Conservation (phyloP, 2,329 filamentous ascomycete genomes). For the Nigrospora sphaerica region DNA sequence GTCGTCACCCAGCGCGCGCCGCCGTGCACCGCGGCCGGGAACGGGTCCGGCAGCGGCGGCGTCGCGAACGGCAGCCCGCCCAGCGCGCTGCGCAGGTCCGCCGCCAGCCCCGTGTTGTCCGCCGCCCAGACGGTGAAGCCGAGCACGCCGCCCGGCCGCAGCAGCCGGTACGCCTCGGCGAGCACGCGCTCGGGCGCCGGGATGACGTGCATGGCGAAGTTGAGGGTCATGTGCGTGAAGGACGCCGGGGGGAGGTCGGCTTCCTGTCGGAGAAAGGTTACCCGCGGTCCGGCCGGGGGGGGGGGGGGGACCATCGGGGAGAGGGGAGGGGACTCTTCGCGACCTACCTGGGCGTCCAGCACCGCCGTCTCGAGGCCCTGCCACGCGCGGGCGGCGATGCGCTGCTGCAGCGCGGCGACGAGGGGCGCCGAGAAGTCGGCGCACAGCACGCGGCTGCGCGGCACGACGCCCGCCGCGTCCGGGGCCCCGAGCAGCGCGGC, state of each 20-base stretch:
- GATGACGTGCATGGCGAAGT: constrained; percentile 1
- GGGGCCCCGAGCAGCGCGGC: not conserved
- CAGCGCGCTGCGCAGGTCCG: not conserved
- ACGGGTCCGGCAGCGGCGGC: not conserved
- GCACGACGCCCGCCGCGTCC: not conserved
- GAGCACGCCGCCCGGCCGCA: not conserved
- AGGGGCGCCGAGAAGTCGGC: not conserved
- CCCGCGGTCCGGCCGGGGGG: not conserved
- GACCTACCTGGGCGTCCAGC: not conserved
- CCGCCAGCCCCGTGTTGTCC: not conserved
- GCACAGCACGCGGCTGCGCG: not conserved
- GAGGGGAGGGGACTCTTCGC: not conserved
- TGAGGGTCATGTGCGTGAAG: not conserved
- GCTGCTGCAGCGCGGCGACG: not conserved
- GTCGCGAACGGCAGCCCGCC: not conserved
- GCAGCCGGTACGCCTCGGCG: not conserved
- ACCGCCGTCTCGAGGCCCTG: not conserved
- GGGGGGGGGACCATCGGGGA: not conserved
- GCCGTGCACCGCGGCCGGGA: not conserved
- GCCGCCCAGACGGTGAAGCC: not conserved
- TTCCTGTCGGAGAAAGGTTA: not conserved
- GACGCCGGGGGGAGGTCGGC: not conserved
- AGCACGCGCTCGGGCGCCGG: not conserved
- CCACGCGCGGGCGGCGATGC: not conserved
- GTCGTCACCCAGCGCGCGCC: not conserved